Base-by-base conservation (phyloP, 345 rosid genomes). In the Hirschfeldia incana region DNA sequence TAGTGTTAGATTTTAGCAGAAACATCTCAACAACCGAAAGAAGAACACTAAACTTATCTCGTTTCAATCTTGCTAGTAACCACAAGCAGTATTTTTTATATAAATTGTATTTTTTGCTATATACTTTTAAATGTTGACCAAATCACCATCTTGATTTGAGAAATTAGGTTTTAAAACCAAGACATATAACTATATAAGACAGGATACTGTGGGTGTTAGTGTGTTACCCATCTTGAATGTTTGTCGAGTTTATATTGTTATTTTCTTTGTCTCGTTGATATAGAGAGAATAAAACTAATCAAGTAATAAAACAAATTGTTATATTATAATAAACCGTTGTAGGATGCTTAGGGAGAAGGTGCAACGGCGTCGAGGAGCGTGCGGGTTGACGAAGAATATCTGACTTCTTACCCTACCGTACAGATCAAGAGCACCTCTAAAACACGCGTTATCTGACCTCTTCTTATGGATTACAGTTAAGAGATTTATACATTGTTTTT, bases 331-430 rank as follows among this genome's bases (percentile, higher is more conserved):
- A 65, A 26, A 58, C 62, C 62, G 77, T 66, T 27, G 27, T 37
- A 74, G 67, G 83, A 69, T 74, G 76, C 61, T 69, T 57, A 51
- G n/a, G 60, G 32, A 42, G 83, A 74, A 75, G 76, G 67, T 80
- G 76, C 73, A 27, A 28, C 13, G 42, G 49, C 66, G 51, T 74
- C 51, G 67, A 53, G 60, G 27, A 3, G 65, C 75, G 70, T 79
- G 82, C 69, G 65, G 27, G 32, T 65, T 57, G 28, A 57, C 9
- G 21, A 34, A 62, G 70, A 36, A 1, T 46, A 72, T 51, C 69
- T 78, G 33, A 44, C 77, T 21, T 13, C 16, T 53, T 29, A 53
- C 64, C 17, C 70, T 80, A 70, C 79, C 68, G 80, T 70, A 80
- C 83, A 74, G 61, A 1, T 51, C 60, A 70, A 33, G 30, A 30